Evolutionary conservation across 768 basidiomycete genomes (phyloP).

Genomic region (Coprinellus micaceus): DNA sequence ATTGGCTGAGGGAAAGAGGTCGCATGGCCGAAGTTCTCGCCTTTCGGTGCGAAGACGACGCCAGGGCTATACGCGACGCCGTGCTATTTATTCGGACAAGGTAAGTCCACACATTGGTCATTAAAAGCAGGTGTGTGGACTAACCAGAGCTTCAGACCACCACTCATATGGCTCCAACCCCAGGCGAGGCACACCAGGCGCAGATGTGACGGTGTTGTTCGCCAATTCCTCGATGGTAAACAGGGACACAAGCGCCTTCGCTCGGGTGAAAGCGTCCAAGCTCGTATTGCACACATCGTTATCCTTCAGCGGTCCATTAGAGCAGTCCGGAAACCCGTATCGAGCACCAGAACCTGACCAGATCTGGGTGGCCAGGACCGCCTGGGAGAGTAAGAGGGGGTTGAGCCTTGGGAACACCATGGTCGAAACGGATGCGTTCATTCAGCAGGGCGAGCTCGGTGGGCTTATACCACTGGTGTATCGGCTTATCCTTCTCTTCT

Average conservation of each 20-base stretch:
- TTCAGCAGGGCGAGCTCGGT: too few species aligned
- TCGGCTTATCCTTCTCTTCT: too few species aligned
- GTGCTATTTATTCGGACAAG: slow-evolving; percentile 33
- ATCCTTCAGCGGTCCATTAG: slow-evolving; percentile 39
- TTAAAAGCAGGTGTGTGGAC: slow-evolving; percentile 11
- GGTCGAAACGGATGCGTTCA: background rate
- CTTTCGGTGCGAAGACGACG: slow-evolving; percentile 44
- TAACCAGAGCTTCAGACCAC: slow-evolving; percentile 59
- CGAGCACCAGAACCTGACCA: background rate
- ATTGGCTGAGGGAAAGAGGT: slow-evolving; percentile 61
- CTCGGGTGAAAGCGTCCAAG: slow-evolving; percentile 42
- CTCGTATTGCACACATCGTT: slow-evolving; percentile 48
- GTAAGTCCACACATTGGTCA: background rate
- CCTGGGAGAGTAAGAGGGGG: slow-evolving; percentile 3
- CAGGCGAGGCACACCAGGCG: slow-evolving; percentile 50
- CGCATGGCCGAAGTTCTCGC: slow-evolving; percentile 48
- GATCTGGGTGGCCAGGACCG: background rate
- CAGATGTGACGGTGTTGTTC: slow-evolving; percentile 45
- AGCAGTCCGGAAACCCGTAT: slow-evolving; percentile 48
- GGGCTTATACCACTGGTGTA: too few species aligned
- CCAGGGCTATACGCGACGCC: slow-evolving; percentile 54
- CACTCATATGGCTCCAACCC: slow-evolving; percentile 57
- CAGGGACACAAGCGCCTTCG: slow-evolving; percentile 43
- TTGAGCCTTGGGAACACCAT: slow-evolving; percentile 12
- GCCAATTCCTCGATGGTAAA: slow-evolving; percentile 52